Base-by-base conservation (phyloP, 163 green algal genomes). In the Scenedesmus sp. region DNA sequence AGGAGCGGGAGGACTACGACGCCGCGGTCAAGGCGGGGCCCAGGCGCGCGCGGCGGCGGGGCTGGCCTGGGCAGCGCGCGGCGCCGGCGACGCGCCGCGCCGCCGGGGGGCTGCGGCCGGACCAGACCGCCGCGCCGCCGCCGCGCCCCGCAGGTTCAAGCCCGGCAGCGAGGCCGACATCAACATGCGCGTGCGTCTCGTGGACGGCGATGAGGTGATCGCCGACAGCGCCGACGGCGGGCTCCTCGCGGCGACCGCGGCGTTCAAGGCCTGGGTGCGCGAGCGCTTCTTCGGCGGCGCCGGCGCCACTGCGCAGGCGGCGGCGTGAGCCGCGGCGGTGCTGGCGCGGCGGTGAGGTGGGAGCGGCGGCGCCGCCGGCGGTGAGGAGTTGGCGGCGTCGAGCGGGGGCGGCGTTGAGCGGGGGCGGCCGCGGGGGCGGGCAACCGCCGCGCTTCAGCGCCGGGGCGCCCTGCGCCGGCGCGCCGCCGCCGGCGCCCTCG, bases 221-320 rank as follows among this genome's bases (percentile, higher is more conserved):
- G 45, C 24, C 1, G 90, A 92, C 81, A 88, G 78, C 10, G 44
- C 47, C 2, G 84, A 91, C 7, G 90, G 84, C 1, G 81, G 83
- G 33, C 86, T 93, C 63, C 63, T 70, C 10, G 72, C 34, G 0
- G 89, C 89, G 11, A 89, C 81, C 44, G 78, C 70, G 28, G 87
- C 86, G 77, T 94, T 91, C 81, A 91, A 89, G 83, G 60, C 28
- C 3, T 94, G 89, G 89, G 80, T 94, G 69, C 66, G 71, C n/a
- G 18, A 42, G n/a, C 70, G 44, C 0, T 89, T 81, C 57, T 76
- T 83, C n/a, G n/a, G n/a, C n/a, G n/a, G n/a, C n/a, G n/a, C n/a
- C n/a, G n/a, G n/a, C 24, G 53, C n/a, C n/a, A n/a, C n/a, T n/a
- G n/a, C n/a, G n/a, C n/a, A n/a, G n/a, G n/a, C n/a, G n/a, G n/a